phyloP scores from a whole-genome alignment of 352 stramenopile species.

The Globisporangium solare region DNA sequence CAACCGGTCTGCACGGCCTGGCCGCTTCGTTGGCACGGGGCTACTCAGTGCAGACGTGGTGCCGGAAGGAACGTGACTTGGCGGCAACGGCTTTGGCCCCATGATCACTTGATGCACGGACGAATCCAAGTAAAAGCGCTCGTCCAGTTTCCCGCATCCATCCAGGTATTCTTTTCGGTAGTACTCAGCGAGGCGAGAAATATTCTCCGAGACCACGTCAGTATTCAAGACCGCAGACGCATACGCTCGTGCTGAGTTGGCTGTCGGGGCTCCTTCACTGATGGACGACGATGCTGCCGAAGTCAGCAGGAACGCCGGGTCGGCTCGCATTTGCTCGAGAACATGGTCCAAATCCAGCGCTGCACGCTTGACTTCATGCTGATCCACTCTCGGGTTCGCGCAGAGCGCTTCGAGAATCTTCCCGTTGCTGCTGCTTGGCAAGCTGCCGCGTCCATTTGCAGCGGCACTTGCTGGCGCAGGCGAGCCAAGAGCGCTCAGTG shows the following conservation, averaged over 20 bases:
- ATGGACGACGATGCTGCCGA: not conserved
- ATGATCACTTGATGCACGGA: conserved; percentile 29
- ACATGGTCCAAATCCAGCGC: conserved; percentile 35
- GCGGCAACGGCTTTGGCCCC: conserved; percentile 15
- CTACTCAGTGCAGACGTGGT: conserved; percentile 12
- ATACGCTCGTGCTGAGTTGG: conserved; percentile 4
- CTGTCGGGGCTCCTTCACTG: not conserved
- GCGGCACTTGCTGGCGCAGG: not conserved
- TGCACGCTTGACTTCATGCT: conserved; percentile 34
- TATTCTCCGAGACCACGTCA: conserved; percentile 37
- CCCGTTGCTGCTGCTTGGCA: conserved; percentile 13
- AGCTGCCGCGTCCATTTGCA: not conserved
- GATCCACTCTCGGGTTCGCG: conserved; percentile 41
- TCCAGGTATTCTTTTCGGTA: conserved; percentile 47
- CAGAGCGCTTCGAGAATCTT: conserved; percentile 47
- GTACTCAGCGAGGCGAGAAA: conserved; percentile 23
- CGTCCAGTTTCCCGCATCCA: conserved; percentile 49
- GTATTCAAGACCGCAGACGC: conserved; percentile 30
- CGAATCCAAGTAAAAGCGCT: conserved; percentile 48
- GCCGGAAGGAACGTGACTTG: conserved; percentile 12
- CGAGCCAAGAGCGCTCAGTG: conserved; percentile 62
- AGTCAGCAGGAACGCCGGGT: conserved; percentile 18
- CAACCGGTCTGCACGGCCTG: conserved; percentile 6
- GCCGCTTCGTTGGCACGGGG: conserved; percentile 8
- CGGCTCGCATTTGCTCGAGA: conserved; percentile 29